phyloP scores from a whole-genome alignment of 257 asterid genomes.

The Coffea eugenioides region DNA sequence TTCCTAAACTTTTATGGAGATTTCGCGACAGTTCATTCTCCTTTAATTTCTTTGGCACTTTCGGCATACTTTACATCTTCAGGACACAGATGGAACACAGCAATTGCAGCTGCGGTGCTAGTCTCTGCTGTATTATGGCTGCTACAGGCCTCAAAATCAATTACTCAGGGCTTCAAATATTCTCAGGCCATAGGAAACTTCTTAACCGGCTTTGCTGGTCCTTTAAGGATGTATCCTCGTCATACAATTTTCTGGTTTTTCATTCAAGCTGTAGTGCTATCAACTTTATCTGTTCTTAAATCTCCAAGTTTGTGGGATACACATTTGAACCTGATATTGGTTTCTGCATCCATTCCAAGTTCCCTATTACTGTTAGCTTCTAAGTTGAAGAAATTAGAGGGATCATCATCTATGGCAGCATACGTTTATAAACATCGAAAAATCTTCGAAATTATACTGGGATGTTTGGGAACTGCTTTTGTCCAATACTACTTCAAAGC shows the following conservation, averaged over 20 bases:
- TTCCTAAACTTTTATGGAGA: background rate
- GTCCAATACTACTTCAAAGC: slow-evolving; percentile 15
- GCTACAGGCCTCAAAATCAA: background rate
- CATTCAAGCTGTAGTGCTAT: background rate
- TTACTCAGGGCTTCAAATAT: background rate
- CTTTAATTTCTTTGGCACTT: background rate
- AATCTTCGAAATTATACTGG: slow-evolving; percentile 10
- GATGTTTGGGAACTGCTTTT: slow-evolving; percentile 5
- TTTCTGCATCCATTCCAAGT: background rate
- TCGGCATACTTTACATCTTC: background rate
- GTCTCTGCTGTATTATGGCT: no score
- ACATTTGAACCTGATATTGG: background rate
- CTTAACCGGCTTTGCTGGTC: background rate
- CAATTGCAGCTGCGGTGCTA: background rate
- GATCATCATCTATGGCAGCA: background rate
- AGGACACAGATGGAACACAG: background rate
- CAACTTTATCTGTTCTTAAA: background rate
- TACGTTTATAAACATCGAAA: slow-evolving; percentile 5
- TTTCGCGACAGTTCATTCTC: no score
- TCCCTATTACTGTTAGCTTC: background rate
- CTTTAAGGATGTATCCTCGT: background rate
- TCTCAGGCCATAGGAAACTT: slow-evolving; percentile 1
- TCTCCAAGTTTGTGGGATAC: background rate
- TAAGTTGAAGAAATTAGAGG: background rate
- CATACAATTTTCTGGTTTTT: slow-evolving; percentile 14